Conservation (phyloP, 495 filamentous ascomycete species). For the Astrothelium subdiscretum region DNA sequence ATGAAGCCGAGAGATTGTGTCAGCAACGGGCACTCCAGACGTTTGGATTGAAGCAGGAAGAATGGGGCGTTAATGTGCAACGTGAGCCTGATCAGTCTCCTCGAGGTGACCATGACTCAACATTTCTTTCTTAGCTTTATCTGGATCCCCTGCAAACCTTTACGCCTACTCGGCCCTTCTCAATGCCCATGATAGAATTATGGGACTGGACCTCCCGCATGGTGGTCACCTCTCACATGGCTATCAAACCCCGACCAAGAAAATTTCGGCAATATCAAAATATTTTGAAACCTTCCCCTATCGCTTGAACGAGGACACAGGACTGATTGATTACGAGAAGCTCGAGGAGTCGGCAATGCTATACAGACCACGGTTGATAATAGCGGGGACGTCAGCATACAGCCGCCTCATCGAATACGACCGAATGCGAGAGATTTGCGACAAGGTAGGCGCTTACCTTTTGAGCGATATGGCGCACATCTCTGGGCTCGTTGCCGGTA, state of each 20-base stretch:
- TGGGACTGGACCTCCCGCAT: constrained; percentile 94
- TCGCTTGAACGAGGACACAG: constrained; percentile 79
- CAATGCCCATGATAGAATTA: constrained; percentile 84
- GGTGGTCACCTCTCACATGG: constrained; percentile 95
- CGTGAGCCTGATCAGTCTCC: constrained; percentile 39
- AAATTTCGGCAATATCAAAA: constrained; percentile 95
- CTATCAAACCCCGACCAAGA: constrained; percentile 95
- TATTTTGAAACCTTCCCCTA: constrained; percentile 98
- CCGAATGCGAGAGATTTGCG: constrained; percentile 92
- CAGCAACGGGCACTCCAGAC: constrained; percentile 80
- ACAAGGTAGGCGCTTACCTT: constrained; percentile 88
- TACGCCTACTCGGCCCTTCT: constrained; percentile 91
- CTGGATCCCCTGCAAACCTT: constrained; percentile 90
- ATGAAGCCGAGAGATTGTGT: constrained; percentile 78
- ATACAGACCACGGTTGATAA: constrained; percentile 90
- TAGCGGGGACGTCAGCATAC: constrained; percentile 97
- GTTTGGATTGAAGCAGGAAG: constrained; percentile 66
- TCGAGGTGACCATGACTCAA: constrained; percentile 6
- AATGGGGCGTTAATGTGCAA: constrained; percentile 98
- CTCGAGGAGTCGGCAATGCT: constrained; percentile 86
- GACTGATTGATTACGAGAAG: constrained; percentile 92
- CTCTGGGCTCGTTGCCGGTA: constrained; percentile 85
- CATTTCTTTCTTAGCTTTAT: constrained; percentile 55
- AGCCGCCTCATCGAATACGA: constrained; percentile 96
- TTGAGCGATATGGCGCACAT: constrained; percentile 99